These are phyloP conservation scores for Pyrenophora graminea DNA, from an alignment of 2,329 filamentous ascomycete species.

Conservation along the genomic window DNA sequence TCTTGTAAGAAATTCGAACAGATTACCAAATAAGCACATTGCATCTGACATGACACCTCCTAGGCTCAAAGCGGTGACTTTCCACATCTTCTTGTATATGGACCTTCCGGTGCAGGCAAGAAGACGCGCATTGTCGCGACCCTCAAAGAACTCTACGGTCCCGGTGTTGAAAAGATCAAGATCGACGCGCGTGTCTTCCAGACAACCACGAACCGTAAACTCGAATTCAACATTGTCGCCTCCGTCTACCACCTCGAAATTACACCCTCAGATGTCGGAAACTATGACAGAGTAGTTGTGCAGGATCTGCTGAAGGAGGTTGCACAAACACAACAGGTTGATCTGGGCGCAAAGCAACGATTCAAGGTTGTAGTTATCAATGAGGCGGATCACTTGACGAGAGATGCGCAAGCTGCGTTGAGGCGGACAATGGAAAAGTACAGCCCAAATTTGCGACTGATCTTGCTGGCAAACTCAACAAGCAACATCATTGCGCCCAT, in stretches of 20 bases:
- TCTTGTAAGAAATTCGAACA: conserved; percentile 62
- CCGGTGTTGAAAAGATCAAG: conserved; percentile 99
- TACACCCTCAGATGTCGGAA: conserved; percentile 94
- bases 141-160: conserved; percentile 90
- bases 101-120: conserved; percentile 93
- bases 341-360: conserved; percentile 82
- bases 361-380: conserved; percentile 99
- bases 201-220: conserved; percentile 91
- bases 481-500: conserved; percentile 99
- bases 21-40: conserved; percentile 1
- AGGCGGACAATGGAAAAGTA: conserved; percentile 99
- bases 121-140: conserved; percentile 97
- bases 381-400: conserved; percentile 90
- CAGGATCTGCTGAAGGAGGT: conserved; percentile 97
- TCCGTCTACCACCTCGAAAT: conserved; percentile 99
- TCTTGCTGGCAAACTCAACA: conserved; percentile 91
- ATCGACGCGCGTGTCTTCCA: conserved; percentile 97
- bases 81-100: conserved; percentile 95
- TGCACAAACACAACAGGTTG: conserved; percentile 98
- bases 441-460: conserved; percentile 88
- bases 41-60: conserved; percentile 11
- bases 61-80: conserved; percentile 97
- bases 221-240: conserved; percentile 98
- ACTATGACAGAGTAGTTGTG: conserved; percentile 92
- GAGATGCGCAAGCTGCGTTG: conserved; percentile 93